Evolutionary conservation across 371 early-diverging fungal genomes (phyloP).

Genomic region (Lichtheimia hyalospora): DNA sequence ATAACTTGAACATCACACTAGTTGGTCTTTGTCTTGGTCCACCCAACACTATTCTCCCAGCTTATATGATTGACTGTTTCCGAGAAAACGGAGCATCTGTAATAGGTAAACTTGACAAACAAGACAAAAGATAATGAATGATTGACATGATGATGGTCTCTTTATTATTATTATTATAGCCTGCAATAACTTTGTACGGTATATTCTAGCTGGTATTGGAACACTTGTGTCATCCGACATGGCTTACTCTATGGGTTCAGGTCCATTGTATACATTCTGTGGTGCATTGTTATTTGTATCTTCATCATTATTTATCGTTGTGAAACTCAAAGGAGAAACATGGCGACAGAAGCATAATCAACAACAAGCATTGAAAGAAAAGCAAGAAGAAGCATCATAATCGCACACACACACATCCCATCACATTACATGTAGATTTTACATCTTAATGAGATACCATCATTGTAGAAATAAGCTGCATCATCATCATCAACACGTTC

Average conservation of each 20-base stretch:
- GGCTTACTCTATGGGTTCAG: conserved; percentile 23
- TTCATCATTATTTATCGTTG: neutral
- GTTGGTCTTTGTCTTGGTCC: conserved; percentile 33
- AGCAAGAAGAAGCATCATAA: too few species aligned
- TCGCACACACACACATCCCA: too few species aligned
- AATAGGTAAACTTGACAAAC: conserved; percentile 19
- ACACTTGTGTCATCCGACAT: conserved; percentile 37
- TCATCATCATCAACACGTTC: too few species aligned
- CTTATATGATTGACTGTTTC: conserved; percentile 49
- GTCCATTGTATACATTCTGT: conserved; percentile 33
- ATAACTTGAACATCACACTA: conserved; percentile 2
- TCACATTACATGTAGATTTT: too few species aligned
- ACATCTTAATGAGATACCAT: too few species aligned
- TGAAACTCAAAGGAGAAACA: neutral
- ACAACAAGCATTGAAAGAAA: too few species aligned
- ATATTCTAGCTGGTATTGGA: conserved; percentile 38
- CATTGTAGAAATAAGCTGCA: too few species aligned
- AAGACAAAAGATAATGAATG: too few species aligned
- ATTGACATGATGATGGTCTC: neutral
- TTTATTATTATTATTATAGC: conserved; percentile 16
- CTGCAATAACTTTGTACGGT: conserved; percentile 43
- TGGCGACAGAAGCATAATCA: neutral
- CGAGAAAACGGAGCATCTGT: conserved; percentile 37
- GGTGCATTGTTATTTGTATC: conserved; percentile 15
- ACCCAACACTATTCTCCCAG: conserved; percentile 31